Base-by-base conservation (phyloP, 176 grass and related monocot genomes). In the Triticum dicoccoides region DNA sequence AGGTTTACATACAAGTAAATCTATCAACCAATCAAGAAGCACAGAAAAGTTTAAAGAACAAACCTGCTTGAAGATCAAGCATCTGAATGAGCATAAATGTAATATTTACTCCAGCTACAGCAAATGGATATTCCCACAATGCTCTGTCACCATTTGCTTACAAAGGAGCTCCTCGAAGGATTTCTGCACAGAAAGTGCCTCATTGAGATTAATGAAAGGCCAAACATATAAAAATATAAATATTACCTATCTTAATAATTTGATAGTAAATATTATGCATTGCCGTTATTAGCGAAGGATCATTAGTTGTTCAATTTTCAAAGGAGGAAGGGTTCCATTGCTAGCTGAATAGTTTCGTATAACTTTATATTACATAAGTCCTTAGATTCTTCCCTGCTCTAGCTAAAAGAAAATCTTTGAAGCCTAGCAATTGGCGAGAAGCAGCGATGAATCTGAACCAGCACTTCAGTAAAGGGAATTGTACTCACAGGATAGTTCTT, bases 401-500 rank as follows among this genome's bases (percentile, higher is more conserved):
- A 81, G 25, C 21, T 67, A 51, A 24, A 71, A 84, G 35, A 62
- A 84, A 79, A 51, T 13, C 4, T 52, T n/a, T 71, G 61, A 61
- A 85, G 27, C 21, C 34, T 10, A 78, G 33, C 34, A 38, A 73
- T 61, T 24, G 15, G 14, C 17, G 23, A 61, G 35, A 83, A 41
- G 1, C 61, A 27, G 68, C 11, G 9, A 65, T 52, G 41, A 52
- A 77, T 77, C 18, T 17, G 21, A 67, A 44, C 12, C 23, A 72
- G 20, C 27, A 68, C 1, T 3, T 21, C 13, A 82, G 38, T 49
- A 23, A 61, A 77, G 75, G 49, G 39, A 86, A 15, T 8, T 76
- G 69, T 59, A 88, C 93, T 91, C 76, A 91, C 88, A 33, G 83
- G 86, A 82, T 82, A 95, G 70, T 81, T 91, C 65, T 45, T 92